phyloP scores from a whole-genome alignment of 2,329 filamentous ascomycete genomes.

The Colletotrichum sansevieriae region DNA sequence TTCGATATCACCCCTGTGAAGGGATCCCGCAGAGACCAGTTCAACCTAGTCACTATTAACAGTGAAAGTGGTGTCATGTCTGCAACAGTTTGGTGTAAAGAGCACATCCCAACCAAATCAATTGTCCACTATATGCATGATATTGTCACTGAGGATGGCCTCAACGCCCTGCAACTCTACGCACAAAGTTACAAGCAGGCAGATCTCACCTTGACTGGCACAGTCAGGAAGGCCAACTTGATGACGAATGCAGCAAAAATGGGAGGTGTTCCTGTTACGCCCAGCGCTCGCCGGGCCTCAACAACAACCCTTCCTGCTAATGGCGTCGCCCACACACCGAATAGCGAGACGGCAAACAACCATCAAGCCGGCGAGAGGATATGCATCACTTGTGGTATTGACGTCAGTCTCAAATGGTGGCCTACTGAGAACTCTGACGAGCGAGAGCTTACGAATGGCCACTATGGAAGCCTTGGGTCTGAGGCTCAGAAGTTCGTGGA shows the following conservation, averaged over 20 bases:
- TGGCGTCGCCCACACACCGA: constrained; percentile 38
- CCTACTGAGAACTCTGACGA: constrained; percentile 66
- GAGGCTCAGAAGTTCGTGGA: constrained; percentile 71
- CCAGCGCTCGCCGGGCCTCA: constrained; percentile 68
- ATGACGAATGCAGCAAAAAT: constrained; percentile 74
- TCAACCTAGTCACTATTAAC: constrained; percentile 83
- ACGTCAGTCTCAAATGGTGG: constrained; percentile 83
- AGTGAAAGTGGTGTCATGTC: constrained; percentile 85
- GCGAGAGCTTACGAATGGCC: constrained; percentile 65
- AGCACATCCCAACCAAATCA: constrained; percentile 81
- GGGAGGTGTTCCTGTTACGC: constrained; percentile 50
- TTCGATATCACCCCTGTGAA: constrained; percentile 95
- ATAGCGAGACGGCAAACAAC: constrained; percentile 15
- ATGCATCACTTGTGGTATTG: constrained; percentile 75
- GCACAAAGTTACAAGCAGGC: constrained; percentile 94
- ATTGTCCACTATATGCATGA: constrained; percentile 85
- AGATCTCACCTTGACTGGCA: constrained; percentile 89
- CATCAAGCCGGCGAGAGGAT: constrained; percentile 63
- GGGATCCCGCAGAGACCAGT: constrained; percentile 84
- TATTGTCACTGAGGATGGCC: constrained; percentile 75
- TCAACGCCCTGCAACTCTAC: constrained; percentile 87
- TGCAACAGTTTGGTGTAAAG: constrained; percentile 92
- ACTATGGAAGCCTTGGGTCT: constrained; percentile 63
- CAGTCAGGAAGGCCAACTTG: constrained; percentile 90
- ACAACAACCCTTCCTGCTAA: constrained; percentile 57